Percentiles rank a stretch among this genome's conserved stretches.
phyloP scores from a whole-genome alignment of 352 stramenopile genomes.

The Aphanomyces stellatus region DNA sequence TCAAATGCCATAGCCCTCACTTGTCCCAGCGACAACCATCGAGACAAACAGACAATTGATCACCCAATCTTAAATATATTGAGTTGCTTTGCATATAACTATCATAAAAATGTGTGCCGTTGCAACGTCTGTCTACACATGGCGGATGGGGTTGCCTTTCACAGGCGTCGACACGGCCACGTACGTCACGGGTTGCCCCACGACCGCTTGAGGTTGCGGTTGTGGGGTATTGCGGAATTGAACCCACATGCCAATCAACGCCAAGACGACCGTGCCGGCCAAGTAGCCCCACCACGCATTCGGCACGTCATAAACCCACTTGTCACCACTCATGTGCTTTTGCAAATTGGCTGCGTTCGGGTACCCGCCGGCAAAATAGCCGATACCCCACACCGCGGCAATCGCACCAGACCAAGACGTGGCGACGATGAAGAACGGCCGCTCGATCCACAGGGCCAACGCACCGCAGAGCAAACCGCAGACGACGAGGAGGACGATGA shows the following conservation, averaged over 20 bases:
- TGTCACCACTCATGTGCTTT: conserved; percentile 39
- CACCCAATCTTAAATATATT: no score
- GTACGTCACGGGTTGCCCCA: no score
- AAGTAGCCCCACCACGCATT: conserved; percentile 64
- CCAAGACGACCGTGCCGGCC: conserved; percentile 41
- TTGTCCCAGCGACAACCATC: no score
- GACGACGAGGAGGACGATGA: conserved; percentile 36
- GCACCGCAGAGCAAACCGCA: conserved; percentile 33
- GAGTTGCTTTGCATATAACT: no score
- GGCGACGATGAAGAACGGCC: conserved; percentile 39
- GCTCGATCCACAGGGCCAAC: conserved; percentile 43
- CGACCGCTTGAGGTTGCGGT: no score
- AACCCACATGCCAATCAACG: conserved; percentile 37
- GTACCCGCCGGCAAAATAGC: conserved; percentile 34
- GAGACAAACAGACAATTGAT: no score
- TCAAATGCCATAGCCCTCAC: no score
- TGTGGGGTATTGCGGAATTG: conserved; percentile 44
- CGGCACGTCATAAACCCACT: conserved; percentile 40
- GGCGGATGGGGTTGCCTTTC: no score
- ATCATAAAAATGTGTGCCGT: no score
- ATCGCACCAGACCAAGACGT: conserved; percentile 48
- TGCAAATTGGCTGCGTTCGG: not conserved
- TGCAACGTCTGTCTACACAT: no score
- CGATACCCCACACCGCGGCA: conserved; percentile 43
- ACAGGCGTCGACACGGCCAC: no score